Evolutionary conservation across 805 yeast species (phyloP).

Genomic region (Metschnikowia peoriensis): DNA sequence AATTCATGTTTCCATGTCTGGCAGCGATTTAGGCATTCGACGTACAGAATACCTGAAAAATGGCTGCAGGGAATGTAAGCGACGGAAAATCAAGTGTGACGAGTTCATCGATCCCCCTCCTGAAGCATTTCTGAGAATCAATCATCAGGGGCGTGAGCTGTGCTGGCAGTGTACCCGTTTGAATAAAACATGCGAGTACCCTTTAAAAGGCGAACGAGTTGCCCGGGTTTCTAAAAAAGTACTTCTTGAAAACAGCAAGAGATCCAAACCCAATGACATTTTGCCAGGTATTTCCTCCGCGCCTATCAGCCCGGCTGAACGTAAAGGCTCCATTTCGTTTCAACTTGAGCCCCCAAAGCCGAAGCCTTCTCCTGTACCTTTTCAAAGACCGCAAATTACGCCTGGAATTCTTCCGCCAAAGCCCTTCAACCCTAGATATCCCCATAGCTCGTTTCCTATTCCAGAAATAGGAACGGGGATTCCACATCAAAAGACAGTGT

Average conservation of each 20-base stretch:
- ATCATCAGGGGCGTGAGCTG: constrained; percentile 24
- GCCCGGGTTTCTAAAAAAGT: constrained; percentile 26
- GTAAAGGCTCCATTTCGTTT: not conserved
- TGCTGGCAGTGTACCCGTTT: constrained; percentile 37
- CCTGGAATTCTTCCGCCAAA: not conserved
- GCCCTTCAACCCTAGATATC: not conserved
- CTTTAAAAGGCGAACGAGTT: constrained; percentile 36
- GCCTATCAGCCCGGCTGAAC: not conserved
- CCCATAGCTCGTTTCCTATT: not conserved
- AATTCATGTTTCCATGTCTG: constrained; percentile 6
- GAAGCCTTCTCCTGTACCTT: not conserved
- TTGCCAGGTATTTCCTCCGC: not conserved
- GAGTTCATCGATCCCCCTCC: constrained; percentile 23
- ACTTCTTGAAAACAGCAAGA: constrained; percentile 1
- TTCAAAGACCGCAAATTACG: not conserved
- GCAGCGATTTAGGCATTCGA: not conserved
- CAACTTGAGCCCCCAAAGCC: not conserved
- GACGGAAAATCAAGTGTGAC: constrained; percentile 43
- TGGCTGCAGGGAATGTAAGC: constrained; percentile 44
- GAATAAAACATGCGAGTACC: constrained; percentile 36
- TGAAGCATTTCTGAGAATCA: constrained; percentile 13
- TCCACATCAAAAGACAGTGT: not conserved
- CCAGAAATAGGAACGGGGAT: not conserved
- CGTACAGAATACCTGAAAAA: constrained; percentile 32
- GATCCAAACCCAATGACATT: not conserved